Conservation (phyloP, 208 protist species). For the Endotrypanum monterogeii region DNA sequence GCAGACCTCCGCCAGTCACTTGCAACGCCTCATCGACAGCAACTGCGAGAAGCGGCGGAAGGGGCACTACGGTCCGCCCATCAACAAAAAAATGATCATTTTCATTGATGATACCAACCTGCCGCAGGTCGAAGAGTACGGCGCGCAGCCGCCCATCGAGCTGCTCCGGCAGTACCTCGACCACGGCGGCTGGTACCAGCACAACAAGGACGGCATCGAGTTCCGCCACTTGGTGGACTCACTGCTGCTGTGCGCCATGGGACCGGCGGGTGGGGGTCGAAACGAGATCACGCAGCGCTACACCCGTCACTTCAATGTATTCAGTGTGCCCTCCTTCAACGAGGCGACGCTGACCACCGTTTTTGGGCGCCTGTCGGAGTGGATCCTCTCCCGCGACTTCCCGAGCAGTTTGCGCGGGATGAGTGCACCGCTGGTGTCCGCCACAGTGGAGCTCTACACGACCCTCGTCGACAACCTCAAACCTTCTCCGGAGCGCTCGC, state of each 20-base stretch:
- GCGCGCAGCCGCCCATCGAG: constrained; percentile 97
- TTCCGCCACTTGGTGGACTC: constrained; percentile 91
- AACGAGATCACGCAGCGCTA: constrained; percentile 95
- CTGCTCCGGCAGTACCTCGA: constrained; percentile 96
- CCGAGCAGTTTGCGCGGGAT: constrained; percentile 47
- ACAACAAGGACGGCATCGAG: constrained; percentile 91
- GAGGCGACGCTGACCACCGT: constrained; percentile 92
- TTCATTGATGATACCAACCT: constrained; percentile 98
- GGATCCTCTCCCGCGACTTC: constrained; percentile 90
- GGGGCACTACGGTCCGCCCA: constrained; percentile 94
- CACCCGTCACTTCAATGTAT: constrained; percentile 94
- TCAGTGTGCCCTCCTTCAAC: constrained; percentile 92
- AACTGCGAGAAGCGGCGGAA: constrained; percentile 96
- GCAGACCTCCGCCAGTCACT: constrained; percentile 91
- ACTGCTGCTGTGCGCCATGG: constrained; percentile 94
- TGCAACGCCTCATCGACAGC: constrained; percentile 94
- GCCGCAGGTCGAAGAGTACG: constrained; percentile 96
- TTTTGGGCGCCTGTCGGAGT: constrained; percentile 91
- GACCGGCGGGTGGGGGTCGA: constrained; percentile 94
- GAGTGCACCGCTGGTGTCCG: constrained; percentile 70
- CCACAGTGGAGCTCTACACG: constrained; percentile 94
- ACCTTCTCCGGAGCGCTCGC: constrained; percentile 97
- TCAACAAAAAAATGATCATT: constrained; percentile 94
- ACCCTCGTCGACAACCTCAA: constrained; percentile 92
- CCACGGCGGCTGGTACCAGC: constrained; percentile 96